Evolutionary conservation across 768 basidiomycete genomes (phyloP).

Genomic region (Rubroboletus pulcherrimus): DNA sequence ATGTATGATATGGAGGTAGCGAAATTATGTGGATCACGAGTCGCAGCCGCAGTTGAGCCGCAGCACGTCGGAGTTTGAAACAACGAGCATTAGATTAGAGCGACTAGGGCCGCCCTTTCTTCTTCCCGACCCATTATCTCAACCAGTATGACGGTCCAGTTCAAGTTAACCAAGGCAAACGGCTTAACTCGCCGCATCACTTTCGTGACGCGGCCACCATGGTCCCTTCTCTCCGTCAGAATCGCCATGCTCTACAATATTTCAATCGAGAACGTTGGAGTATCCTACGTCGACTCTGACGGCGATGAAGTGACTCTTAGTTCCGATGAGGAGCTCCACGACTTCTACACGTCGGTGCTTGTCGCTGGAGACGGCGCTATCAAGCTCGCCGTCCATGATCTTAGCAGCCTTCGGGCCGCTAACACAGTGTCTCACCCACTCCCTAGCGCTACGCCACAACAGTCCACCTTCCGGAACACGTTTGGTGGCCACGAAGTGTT

Average conservation of each 20-base stretch:
- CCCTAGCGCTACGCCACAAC: conserved; percentile 31
- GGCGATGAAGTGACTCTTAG: conserved; percentile 75
- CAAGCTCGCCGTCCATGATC: conserved; percentile 64
- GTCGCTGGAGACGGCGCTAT: conserved; percentile 30
- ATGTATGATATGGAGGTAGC: background rate
- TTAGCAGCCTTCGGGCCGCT: conserved; percentile 37
- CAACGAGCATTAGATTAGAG: conserved; percentile 22
- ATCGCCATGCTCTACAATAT: conserved; percentile 55
- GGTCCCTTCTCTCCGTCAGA: conserved; percentile 53
- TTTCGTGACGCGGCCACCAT: conserved; percentile 51
- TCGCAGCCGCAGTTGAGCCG: conserved; percentile 19
- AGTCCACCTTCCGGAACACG: conserved; percentile 52
- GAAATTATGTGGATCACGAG: background rate
- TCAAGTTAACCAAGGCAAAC: conserved; percentile 62
- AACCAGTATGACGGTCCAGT: conserved; percentile 43
- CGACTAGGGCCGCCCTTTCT: background rate
- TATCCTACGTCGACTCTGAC: conserved; percentile 71
- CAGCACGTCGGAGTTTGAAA: conserved; percentile 47
- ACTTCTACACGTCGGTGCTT: conserved; percentile 50
- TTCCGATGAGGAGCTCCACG: conserved; percentile 73
- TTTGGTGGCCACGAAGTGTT: conserved; percentile 49
- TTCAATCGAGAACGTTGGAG: conserved; percentile 53
- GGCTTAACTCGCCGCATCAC: conserved; percentile 58
- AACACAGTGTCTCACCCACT: conserved; percentile 31
- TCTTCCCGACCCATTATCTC: conserved; percentile 34